phyloP scores from a whole-genome alignment of 306 rosid genomes.

The Glycine soja region DNA sequence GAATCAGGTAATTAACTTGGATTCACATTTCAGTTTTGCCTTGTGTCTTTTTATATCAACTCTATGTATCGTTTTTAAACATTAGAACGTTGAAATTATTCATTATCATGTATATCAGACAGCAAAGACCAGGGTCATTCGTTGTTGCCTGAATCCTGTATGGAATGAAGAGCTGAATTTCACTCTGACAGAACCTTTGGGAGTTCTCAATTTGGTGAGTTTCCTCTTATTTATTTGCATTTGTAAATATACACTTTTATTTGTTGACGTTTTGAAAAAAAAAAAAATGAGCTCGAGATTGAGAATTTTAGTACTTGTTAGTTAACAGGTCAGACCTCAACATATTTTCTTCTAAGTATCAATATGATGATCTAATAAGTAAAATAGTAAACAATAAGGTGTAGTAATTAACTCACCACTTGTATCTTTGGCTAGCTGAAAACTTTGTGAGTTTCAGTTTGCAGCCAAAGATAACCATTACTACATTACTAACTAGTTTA shows the following conservation, averaged over 20 bases:
- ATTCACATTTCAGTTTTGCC: neutral
- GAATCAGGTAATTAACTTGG: constrained; percentile 59
- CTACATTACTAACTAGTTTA: too few species aligned
- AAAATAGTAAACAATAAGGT: too few species aligned
- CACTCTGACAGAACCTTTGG: constrained; percentile 42
- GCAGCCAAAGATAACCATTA: too few species aligned
- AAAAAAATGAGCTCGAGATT: too few species aligned
- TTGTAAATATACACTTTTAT: neutral
- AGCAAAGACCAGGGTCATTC: constrained; percentile 82
- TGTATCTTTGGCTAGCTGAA: too few species aligned
- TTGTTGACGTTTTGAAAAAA: too few species aligned
- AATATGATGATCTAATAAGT: too few species aligned
- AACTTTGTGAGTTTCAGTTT: too few species aligned
- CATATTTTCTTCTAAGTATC: neutral
- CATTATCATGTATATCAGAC: constrained; percentile 57
- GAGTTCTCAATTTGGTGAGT: constrained; percentile 68
- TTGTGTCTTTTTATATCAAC: neutral
- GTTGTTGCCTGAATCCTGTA: constrained; percentile 56
- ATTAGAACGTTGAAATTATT: constrained; percentile 21
- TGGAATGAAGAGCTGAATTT: constrained; percentile 88
- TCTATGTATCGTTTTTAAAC: neutral
- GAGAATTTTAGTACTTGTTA: too few species aligned
- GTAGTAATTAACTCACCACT: too few species aligned
- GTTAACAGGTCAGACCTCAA: neutral
- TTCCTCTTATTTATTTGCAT: constrained; percentile 27